Conservation (phyloP, 2,329 filamentous ascomycete genomes). For the Colletotrichum musae region DNA sequence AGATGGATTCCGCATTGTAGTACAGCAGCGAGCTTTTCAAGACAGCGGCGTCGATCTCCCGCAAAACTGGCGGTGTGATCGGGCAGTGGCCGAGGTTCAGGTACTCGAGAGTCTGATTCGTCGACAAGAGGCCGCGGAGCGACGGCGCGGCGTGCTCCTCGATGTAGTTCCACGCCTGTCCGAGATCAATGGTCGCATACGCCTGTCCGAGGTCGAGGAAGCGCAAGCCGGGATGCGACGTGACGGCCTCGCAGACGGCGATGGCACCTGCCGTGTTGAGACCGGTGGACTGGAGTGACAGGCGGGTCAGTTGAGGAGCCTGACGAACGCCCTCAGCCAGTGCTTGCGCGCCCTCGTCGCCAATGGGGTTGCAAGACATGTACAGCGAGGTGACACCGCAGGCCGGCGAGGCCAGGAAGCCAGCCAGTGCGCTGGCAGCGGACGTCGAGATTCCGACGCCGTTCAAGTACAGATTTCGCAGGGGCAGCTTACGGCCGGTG, state of each 20-base stretch:
- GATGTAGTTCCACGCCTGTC: slow-evolving; percentile 63
- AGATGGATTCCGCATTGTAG: slow-evolving; percentile 54
- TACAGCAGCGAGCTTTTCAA: slow-evolving; percentile 53
- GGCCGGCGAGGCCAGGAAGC: slow-evolving; percentile 51
- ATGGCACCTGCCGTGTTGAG: slow-evolving; percentile 56
- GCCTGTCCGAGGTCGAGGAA: slow-evolving; percentile 61
- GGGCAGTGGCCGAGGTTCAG: slow-evolving; percentile 59
- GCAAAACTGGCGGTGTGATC: slow-evolving; percentile 48
- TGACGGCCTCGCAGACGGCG: slow-evolving; percentile 54
- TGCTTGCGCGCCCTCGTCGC: slow-evolving; percentile 49
- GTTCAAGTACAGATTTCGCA: slow-evolving; percentile 55
- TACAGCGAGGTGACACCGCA: slow-evolving; percentile 54
- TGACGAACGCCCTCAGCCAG: slow-evolving; percentile 50
- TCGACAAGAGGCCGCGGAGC: slow-evolving; percentile 52
- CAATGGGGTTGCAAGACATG: slow-evolving; percentile 56
- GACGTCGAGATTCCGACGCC: slow-evolving; percentile 52
- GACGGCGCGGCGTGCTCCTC: slow-evolving; percentile 53
- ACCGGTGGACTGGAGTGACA: slow-evolving; percentile 60
- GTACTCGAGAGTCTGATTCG: slow-evolving; percentile 53
- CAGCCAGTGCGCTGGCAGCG: slow-evolving; percentile 49
- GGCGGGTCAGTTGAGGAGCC: slow-evolving; percentile 52
- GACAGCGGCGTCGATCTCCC: slow-evolving; percentile 49
- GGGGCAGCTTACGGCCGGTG: slow-evolving; percentile 46
- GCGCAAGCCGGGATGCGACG: slow-evolving; percentile 52
- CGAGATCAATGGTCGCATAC: slow-evolving; percentile 62